A percentile compares a stretch with the other conserved stretches of the same genome.
Evolutionary conservation across 2,329 filamentous ascomycete genomes (phyloP).

Genomic region (Seiridium cupressi): DNA sequence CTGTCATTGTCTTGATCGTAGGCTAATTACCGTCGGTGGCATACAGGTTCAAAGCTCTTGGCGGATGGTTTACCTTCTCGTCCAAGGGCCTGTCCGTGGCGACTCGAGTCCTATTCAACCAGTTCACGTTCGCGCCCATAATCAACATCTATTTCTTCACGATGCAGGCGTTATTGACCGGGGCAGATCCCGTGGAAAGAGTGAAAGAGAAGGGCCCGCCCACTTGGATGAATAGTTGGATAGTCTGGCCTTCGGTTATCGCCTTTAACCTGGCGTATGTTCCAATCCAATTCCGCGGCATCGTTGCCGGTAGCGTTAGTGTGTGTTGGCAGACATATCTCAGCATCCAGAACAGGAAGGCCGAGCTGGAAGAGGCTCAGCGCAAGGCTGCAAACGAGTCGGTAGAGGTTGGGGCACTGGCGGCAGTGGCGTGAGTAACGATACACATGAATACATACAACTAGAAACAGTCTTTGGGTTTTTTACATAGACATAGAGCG

Average conservation of each 20-base stretch:
- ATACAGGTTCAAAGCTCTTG: not conserved
- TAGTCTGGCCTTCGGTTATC: constrained; percentile 85
- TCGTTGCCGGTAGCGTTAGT: constrained; percentile 77
- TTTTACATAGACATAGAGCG: not conserved
- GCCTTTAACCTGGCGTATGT: constrained; percentile 87
- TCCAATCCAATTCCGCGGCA: constrained; percentile 72
- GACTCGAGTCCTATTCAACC: constrained; percentile 78
- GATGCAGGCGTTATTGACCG: constrained; percentile 72
- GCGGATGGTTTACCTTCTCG: constrained; percentile 68
- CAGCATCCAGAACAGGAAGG: constrained; percentile 72
- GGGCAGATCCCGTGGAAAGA: constrained; percentile 56
- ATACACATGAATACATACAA: not conserved
- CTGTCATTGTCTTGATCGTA: not conserved
- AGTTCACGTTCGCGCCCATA: constrained; percentile 75
- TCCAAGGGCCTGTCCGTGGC: constrained; percentile 69
- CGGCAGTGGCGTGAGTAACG: not conserved
- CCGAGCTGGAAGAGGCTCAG: constrained; percentile 55
- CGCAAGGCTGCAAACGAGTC: not conserved
- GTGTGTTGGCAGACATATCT: constrained; percentile 94
- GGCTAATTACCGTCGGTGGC: not conserved
- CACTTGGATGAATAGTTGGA: constrained; percentile 75
- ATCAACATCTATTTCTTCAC: constrained; percentile 86
- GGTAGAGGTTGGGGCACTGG: not conserved
- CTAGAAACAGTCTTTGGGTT: too few species aligned
- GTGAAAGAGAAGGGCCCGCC: constrained; percentile 73